phyloP scores from a whole-genome alignment of 2,329 filamentous ascomycete genomes.

The Cercospora sp. region DNA sequence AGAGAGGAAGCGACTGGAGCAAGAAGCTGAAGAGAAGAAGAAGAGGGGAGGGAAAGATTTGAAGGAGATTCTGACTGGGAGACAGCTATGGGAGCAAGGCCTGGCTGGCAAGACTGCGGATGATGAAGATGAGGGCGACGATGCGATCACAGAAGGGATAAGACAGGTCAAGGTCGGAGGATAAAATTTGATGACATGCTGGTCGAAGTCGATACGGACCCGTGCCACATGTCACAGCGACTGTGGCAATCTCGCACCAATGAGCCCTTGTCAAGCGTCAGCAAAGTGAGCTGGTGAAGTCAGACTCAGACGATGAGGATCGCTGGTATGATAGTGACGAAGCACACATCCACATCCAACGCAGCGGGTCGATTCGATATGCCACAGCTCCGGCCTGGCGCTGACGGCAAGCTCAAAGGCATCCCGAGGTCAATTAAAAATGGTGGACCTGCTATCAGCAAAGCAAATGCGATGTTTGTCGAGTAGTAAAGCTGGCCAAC shows the following conservation, averaged over 20 bases:
- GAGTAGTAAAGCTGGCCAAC: background rate
- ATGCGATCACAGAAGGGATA: conserved; percentile 60
- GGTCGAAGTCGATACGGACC: background rate
- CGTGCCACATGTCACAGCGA: background rate
- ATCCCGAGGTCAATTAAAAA: background rate
- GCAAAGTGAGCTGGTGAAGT: background rate
- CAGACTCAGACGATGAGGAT: background rate
- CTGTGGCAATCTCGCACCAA: background rate
- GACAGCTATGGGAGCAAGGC: conserved; percentile 52
- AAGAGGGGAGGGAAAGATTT: conserved; percentile 59
- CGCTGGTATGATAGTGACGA: background rate
- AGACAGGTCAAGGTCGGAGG: conserved; percentile 67
- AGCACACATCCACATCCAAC: background rate
- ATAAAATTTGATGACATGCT: conserved; percentile 23
- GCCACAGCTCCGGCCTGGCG: background rate
- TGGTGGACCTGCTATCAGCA: background rate
- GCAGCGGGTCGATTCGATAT: background rate
- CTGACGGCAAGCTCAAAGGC: background rate
- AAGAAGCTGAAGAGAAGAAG: conserved; percentile 69
- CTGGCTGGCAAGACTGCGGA: conserved; percentile 63
- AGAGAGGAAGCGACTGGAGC: conserved; percentile 55
- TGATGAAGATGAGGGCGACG: conserved; percentile 67
- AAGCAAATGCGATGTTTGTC: background rate
- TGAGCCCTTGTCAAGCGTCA: background rate
- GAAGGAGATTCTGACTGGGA: conserved; percentile 74